A percentile compares a stretch with the other conserved stretches of the same genome.
These are phyloP conservation scores for Colletotrichum sp. DNA, from an alignment of 2,329 filamentous ascomycete species.

Conservation along the genomic window DNA sequence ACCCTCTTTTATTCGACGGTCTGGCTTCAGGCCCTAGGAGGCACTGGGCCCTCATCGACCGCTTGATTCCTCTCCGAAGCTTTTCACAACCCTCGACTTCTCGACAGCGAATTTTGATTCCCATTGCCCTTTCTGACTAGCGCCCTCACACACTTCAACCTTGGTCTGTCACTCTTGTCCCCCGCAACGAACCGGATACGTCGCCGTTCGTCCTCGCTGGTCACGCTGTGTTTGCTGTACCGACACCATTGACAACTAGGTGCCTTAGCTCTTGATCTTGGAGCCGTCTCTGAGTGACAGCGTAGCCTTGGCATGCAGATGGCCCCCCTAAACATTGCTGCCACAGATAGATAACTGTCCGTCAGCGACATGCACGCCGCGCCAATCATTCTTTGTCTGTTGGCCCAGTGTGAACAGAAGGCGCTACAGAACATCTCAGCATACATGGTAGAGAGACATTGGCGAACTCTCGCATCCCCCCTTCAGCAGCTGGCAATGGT, in stretches of 20 bases:
- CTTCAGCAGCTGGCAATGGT: neutral
- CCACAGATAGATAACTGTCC: constrained; percentile 7
- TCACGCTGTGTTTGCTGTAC: neutral
- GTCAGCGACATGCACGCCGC: neutral
- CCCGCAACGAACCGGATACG: neutral
- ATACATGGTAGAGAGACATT: constrained; percentile 8
- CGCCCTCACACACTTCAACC: neutral
- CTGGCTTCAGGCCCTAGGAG: neutral
- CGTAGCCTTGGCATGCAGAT: constrained; percentile 18
- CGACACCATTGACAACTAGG: neutral
- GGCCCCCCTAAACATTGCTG: neutral
- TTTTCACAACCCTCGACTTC: neutral
- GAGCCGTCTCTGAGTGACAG: neutral
- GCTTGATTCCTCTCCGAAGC: neutral
- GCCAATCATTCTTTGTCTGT: neutral
- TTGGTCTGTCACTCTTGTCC: neutral
- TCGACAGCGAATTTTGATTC: neutral
- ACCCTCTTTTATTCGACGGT: neutral
- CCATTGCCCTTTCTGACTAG: neutral
- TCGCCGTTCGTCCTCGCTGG: neutral
- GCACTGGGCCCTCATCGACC: neutral
- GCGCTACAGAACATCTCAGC: constrained; percentile 5
- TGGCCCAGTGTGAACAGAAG: neutral
- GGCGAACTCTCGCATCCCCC: constrained; percentile 2
- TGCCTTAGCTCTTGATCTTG: neutral